Percentiles rank a stretch among this genome's conserved stretches.
phyloP scores from a whole-genome alignment of 2,329 filamentous ascomycete species.

The Exophiala sideris region DNA sequence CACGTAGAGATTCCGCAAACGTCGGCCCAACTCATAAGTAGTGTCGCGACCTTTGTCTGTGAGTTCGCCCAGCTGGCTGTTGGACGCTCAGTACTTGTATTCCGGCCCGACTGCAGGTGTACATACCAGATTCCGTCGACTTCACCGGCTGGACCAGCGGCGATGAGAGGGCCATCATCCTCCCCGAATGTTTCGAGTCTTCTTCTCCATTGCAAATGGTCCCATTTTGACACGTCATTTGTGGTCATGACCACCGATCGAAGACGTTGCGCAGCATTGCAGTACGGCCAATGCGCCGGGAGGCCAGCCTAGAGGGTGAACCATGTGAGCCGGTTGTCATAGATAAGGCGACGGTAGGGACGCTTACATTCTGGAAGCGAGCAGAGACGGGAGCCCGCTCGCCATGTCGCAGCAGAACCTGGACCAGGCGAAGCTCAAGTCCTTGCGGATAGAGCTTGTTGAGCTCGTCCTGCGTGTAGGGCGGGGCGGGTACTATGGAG shows the following conservation, averaged over 20 bases:
- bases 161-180: constrained; percentile 67
- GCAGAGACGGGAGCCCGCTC: constrained; percentile 79
- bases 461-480: constrained; percentile 80
- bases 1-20: constrained; percentile 69
- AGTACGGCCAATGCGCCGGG: constrained; percentile 79
- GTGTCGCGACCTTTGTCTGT: constrained; percentile 72
- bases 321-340: background rate
- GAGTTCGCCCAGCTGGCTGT: constrained; percentile 59
- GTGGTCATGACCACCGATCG: constrained; percentile 57
- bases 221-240: constrained; percentile 54
- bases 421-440: constrained; percentile 82
- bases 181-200: constrained; percentile 78
- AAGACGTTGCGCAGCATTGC: constrained; percentile 70
- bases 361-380: constrained; percentile 73
- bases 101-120: constrained; percentile 2
- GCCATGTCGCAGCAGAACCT: constrained; percentile 60
- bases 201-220: constrained; percentile 61
- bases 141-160: constrained; percentile 64
- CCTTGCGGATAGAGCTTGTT: constrained; percentile 72
- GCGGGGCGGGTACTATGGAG: constrained; percentile 66
- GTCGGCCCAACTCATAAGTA: constrained; percentile 64
- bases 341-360: background rate
- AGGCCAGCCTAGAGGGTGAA: constrained; percentile 45
- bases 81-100: too few species aligned
- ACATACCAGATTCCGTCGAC: constrained; percentile 78